Evolutionary conservation across 345 rosid genomes (phyloP), one percentile per base, ranked within the genome.

Genomic region (Aegle marmelos): DNA sequence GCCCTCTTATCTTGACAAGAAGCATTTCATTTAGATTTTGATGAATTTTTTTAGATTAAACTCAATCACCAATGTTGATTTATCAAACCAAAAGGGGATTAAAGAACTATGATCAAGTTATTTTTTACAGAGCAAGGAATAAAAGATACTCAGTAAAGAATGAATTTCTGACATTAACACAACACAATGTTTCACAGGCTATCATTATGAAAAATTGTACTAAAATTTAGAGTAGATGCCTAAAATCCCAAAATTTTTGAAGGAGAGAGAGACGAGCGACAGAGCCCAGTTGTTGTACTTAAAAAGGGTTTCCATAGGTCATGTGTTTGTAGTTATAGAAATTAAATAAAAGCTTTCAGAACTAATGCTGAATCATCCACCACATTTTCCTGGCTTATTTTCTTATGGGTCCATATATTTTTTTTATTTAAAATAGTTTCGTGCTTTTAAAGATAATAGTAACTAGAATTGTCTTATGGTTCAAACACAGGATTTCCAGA

Each of bases 131-230:
- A 36, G 25, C 2, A 9, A 37, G 60, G 59, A 54, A 48, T 9
- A 34, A 64, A 10, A 30, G 22, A 22, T 24, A 48, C n/a, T 2
- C 71, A 76, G 16, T 36, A 33, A 66, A 54, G 64, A 53, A 33
- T 36, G 30, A 50, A 72, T 45, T 33, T 17, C 6, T 75, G 83
- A 85, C 78, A 76, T 22, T 74, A 84, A 85, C 86, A 66, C 10
- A 70, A 63, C 80, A 80, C 70, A n/a, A 37, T 66, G 54, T 72
- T 71, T 80, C 79, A 85, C 87, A 57, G 83, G 80, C 73, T 53
- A 7, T 66, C 80, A 80, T 82, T 10, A 64, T 56, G 39, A 75
- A 65, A 2, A 36, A 30, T 70, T 63, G 60, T 31, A n/a, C 75
- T 36, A 33, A 70, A 24, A 48, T 56, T 30, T 7, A 25, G n/a